Conservation (phyloP, 176 grass and related monocot genomes). For the Lolium perenne region DNA sequence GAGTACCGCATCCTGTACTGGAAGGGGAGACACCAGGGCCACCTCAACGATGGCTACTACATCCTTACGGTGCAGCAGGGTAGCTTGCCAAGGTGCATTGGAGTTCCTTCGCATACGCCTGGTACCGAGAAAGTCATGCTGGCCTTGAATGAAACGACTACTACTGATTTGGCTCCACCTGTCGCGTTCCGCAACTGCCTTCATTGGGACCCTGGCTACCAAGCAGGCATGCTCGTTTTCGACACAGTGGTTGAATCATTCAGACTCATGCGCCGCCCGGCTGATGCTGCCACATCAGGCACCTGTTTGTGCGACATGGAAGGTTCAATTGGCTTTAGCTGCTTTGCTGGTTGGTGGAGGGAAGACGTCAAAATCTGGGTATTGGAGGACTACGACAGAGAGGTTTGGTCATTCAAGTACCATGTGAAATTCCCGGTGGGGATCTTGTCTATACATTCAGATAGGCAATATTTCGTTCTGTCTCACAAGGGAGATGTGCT, state of each 20-base stretch:
- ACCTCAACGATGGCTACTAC: neutral
- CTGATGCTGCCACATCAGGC: neutral
- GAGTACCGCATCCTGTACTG: neutral
- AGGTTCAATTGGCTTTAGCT: neutral
- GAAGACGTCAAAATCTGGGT: neutral
- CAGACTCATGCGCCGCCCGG: neutral
- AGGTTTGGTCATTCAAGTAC: neutral
- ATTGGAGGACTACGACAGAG: neutral
- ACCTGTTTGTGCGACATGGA: neutral
- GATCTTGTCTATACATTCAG: neutral
- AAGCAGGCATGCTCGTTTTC: neutral
- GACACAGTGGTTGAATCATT: neutral
- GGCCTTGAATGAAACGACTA: neutral
- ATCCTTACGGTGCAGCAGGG: neutral
- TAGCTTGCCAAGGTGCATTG: neutral
- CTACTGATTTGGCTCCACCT: neutral
- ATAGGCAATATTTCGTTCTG: neutral
- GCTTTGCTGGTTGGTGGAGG: neutral
- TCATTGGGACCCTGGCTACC: neutral
- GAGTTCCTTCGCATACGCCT: neutral
- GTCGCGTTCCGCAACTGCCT: neutral
- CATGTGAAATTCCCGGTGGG: neutral
- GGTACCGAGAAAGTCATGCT: neutral
- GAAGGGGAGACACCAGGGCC: neutral
- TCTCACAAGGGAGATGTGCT: neutral